phyloP scores from a whole-genome alignment of 2,329 filamentous ascomycete genomes.

The Furcasterigmium furcatum region DNA sequence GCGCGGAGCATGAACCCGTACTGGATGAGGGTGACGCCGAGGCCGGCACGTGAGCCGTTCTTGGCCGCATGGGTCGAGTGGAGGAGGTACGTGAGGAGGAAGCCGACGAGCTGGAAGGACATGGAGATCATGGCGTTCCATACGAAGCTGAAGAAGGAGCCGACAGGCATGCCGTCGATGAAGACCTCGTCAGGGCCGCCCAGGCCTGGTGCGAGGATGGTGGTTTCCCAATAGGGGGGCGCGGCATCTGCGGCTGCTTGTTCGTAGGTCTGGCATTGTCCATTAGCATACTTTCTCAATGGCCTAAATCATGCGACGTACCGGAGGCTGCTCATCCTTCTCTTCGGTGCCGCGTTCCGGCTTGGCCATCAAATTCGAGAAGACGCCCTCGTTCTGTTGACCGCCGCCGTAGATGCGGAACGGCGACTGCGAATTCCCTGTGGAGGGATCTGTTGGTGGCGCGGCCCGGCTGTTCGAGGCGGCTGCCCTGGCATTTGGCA shows the following conservation, averaged over 20 bases:
- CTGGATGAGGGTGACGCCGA: constrained; percentile 93
- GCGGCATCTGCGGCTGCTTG: constrained; percentile 95
- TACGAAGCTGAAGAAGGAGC: constrained; percentile 80
- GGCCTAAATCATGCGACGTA: too few relatives aligned
- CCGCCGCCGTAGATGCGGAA: constrained; percentile 66
- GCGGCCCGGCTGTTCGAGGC: constrained; percentile 13
- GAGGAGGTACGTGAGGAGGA: constrained; percentile 94
- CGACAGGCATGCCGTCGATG: constrained; percentile 91
- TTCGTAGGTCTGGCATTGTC: constrained; percentile 75
- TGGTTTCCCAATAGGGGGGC: constrained; percentile 98
- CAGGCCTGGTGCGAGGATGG: constrained; percentile 88
- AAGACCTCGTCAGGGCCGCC: constrained; percentile 93
- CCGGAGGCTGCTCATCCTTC: constrained; percentile 87
- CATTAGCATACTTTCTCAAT: constrained; percentile 37
- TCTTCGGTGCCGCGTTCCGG: constrained; percentile 77
- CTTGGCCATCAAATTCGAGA: constrained; percentile 90
- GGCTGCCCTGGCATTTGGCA: constrained; percentile 12
- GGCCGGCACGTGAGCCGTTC: constrained; percentile 89
- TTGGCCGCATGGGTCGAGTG: constrained; percentile 98
- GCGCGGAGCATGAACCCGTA: constrained; percentile 96
- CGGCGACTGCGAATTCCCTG: constrained; percentile 23
- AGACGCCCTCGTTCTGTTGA: constrained; percentile 88
- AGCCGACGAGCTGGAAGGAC: constrained; percentile 95
- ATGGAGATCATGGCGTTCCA: constrained; percentile 97
- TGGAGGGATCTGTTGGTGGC: constrained; percentile 16